Evolutionary conservation across 1,139 yeast genomes (phyloP).

Genomic region (Kurtzmaniella natalensis): DNA sequence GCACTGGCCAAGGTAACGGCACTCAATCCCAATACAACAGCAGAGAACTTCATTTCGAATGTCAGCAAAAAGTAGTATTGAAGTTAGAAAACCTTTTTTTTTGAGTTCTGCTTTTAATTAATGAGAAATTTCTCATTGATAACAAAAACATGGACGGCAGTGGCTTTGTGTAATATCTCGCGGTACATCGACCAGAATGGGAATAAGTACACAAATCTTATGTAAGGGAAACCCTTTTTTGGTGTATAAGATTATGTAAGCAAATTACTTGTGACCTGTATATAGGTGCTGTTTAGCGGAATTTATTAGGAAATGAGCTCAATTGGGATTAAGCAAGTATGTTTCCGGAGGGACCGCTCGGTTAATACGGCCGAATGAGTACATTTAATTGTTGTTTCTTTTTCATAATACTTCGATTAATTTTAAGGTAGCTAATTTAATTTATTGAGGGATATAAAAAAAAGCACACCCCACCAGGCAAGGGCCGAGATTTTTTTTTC

Average conservation of each 20-base stretch:
- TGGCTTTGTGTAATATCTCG: conserved; percentile 2
- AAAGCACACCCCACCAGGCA: no score
- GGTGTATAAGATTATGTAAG: not conserved
- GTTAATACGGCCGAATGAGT: conserved; percentile 1
- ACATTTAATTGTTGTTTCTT: no score
- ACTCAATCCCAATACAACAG: conserved; percentile 9
- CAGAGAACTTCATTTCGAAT: conserved; percentile 9
- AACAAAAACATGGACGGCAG: conserved; percentile 5
- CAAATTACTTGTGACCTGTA: no score
- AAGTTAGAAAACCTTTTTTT: not conserved
- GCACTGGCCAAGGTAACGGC: conserved; percentile 6
- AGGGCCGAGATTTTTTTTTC: no score
- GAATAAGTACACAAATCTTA: conserved; percentile 5
- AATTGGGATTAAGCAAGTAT: conserved; percentile 1
- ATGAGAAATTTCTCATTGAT: conserved; percentile 1
- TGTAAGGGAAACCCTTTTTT: not conserved
- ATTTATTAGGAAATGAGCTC: not conserved
- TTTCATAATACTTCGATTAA: no score
- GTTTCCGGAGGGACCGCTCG: conserved; percentile 3
- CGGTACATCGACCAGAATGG: conserved; percentile 1
- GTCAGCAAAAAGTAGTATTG: no score
- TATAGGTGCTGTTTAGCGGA: no score
- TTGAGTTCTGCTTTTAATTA: not conserved
- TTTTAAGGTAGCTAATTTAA: no score
- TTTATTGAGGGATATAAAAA: no score